Percentiles rank a stretch among this genome's conserved stretches.
Conservation (phyloP, 2,329 filamentous ascomycete genomes). For the Teratosphaeria nubilosa region DNA sequence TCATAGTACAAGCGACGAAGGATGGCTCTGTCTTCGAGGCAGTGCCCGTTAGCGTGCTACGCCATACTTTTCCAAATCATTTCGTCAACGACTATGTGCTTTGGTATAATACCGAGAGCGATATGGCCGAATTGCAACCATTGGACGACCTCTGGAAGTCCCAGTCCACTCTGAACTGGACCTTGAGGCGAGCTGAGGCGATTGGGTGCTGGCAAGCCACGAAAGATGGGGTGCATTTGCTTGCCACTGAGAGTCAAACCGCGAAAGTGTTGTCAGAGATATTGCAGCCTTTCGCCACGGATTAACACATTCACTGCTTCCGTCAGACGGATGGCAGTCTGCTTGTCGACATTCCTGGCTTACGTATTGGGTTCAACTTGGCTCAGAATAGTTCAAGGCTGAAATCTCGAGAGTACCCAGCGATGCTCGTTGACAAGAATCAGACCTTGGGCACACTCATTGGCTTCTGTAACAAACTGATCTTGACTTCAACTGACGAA, state of each 20-base stretch:
- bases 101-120: conserved; percentile 45
- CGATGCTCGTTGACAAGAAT: conserved; percentile 30
- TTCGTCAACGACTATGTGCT: conserved; percentile 47
- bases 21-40: not conserved
- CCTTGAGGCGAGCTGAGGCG: not conserved
- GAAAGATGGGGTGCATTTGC: conserved; percentile 33
- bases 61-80: conserved; percentile 40
- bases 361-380: conserved; percentile 16
- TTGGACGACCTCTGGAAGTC: conserved; percentile 11
- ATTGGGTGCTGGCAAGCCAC: not conserved
- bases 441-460: conserved; percentile 54
- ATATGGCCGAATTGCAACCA: conserved; percentile 43
- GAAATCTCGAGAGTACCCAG: conserved; percentile 13
- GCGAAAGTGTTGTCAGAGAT: conserved; percentile 43
- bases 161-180: conserved; percentile 6
- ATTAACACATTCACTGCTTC: conserved; percentile 7
- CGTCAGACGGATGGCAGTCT: not conserved
- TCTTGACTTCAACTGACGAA: conserved; percentile 29
- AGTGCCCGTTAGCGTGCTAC: conserved; percentile 24
- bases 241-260: conserved; percentile 6
- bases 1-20: conserved; percentile 29
- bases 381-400: conserved; percentile 2
- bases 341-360: conserved; percentile 12
- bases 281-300: conserved; percentile 26
- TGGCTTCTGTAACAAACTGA: conserved; percentile 49